Evolutionary conservation across 352 stramenopile genomes (phyloP).

Genomic region (Pythium monospermum): DNA sequence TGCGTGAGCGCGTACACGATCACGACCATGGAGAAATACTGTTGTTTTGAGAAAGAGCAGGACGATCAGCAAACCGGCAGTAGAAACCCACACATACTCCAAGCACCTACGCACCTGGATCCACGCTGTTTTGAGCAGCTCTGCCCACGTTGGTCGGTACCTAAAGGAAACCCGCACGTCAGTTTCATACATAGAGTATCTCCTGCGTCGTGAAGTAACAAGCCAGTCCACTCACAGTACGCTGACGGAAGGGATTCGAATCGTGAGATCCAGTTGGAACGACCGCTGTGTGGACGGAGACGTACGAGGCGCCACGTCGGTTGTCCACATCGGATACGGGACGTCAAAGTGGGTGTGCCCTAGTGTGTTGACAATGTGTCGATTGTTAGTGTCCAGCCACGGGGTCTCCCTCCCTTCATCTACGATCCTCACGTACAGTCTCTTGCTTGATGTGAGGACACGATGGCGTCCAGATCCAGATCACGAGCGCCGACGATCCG

Average conservation of each 20-base stretch:
- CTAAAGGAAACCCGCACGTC: slow-evolving; percentile 18
- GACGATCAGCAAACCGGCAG: background rate
- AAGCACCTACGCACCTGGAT: slow-evolving; percentile 36
- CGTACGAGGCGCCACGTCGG: slow-evolving; percentile 15
- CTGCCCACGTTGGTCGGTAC: slow-evolving; percentile 50
- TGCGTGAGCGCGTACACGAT: slow-evolving; percentile 19
- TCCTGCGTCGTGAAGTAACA: background rate
- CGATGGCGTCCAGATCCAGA: slow-evolving; percentile 29
- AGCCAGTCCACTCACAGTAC: slow-evolving; percentile 23
- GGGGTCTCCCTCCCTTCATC: too few relatives aligned
- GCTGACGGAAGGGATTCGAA: slow-evolving; percentile 32
- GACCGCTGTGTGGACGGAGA: slow-evolving; percentile 7
- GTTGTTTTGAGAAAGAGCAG: too few relatives aligned
- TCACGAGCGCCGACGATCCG: slow-evolving; percentile 30
- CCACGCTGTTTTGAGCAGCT: slow-evolving; percentile 61
- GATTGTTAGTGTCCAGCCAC: too few relatives aligned
- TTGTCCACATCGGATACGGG: slow-evolving; percentile 38
- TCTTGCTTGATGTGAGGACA: slow-evolving; percentile 34
- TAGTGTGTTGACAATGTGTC: too few relatives aligned
- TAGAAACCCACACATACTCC: background rate
- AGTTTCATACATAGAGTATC: background rate
- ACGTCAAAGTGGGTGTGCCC: slow-evolving; percentile 34
- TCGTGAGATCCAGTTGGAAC: slow-evolving; percentile 37
- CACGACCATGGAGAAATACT: slow-evolving; percentile 21
- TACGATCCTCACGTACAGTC: too few relatives aligned